These are phyloP conservation scores for Lactifluus piperatus DNA, from an alignment of 768 basidiomycete species.

Conservation along the genomic window DNA sequence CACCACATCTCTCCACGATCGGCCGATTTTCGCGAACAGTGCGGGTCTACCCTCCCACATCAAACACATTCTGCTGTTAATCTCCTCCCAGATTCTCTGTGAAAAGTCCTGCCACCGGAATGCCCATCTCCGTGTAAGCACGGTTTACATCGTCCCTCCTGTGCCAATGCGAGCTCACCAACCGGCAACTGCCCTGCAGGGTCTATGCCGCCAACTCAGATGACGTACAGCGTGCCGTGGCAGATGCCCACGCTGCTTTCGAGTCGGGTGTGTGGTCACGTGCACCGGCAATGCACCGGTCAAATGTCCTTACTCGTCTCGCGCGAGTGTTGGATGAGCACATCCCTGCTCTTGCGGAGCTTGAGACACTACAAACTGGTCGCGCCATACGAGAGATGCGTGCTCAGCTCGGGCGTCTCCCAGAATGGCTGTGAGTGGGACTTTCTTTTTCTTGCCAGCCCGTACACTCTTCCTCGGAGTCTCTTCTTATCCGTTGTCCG, in stretches of 20 bases:
- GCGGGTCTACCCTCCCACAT: background rate
- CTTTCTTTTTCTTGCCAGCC: background rate
- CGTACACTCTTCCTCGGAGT: background rate
- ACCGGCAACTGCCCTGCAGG: slow-evolving; percentile 27
- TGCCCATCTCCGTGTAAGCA: slow-evolving; percentile 44
- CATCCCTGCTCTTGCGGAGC: slow-evolving; percentile 47
- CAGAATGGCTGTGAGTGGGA: slow-evolving; percentile 72
- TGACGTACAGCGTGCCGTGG: slow-evolving; percentile 45
- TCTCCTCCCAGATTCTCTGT: slow-evolving; percentile 38
- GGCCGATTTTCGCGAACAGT: slow-evolving; percentile 8
- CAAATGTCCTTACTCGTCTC: slow-evolving; percentile 54
- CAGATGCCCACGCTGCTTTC: slow-evolving; percentile 48
- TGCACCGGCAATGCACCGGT: slow-evolving; percentile 47
- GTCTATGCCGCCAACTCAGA: slow-evolving; percentile 44
- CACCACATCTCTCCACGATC: background rate
- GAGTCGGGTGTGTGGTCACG: slow-evolving; percentile 67
- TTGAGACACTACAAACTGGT: slow-evolving; percentile 74
- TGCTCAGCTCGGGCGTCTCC: slow-evolving; percentile 64
- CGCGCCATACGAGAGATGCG: slow-evolving; percentile 79
- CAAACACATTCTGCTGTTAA: background rate
- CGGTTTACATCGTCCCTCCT: background rate
- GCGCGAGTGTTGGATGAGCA: slow-evolving; percentile 54
- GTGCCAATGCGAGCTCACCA: background rate
- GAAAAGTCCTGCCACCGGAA: slow-evolving; percentile 60
- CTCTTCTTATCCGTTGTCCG: background rate